A percentile compares a stretch with the other conserved stretches of the same genome.
These are phyloP conservation scores for Tetradesmus lagerheimii DNA, from an alignment of 139 green algal species.

Conservation along the genomic window DNA sequence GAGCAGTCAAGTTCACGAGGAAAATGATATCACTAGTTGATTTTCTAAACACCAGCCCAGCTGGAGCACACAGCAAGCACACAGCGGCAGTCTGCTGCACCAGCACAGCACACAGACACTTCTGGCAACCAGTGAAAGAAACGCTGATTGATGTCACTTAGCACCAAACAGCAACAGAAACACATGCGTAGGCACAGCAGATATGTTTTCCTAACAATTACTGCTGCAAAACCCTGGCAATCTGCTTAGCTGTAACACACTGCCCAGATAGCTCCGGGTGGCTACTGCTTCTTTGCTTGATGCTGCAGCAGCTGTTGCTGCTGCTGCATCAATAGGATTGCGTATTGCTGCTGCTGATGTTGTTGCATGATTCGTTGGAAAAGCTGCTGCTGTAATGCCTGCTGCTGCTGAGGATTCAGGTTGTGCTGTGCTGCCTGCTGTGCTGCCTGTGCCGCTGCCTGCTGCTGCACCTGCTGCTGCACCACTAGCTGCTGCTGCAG, in stretches of 20 bases:
- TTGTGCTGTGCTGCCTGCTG: not conserved
- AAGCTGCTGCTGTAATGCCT: slow-evolving; percentile 16
- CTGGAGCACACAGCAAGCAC: too few relatives aligned
- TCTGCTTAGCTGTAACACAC: not conserved
- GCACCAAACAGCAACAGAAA: too few relatives aligned
- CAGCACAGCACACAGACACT: not conserved
- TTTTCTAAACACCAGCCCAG: too few relatives aligned
- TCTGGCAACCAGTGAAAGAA: too few relatives aligned
- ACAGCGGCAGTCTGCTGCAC: not conserved
- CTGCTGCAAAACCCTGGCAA: not conserved
- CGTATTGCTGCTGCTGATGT: not conserved
- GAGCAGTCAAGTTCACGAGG: too few relatives aligned
- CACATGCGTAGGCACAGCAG: too few relatives aligned
- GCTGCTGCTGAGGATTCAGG: not conserved
- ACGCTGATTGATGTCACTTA: too few relatives aligned
- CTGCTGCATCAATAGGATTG: not conserved
- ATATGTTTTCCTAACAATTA: not conserved
- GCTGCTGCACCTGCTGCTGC: not conserved
- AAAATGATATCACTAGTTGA: too few relatives aligned
- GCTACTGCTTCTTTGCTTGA: slow-evolving; percentile 7
- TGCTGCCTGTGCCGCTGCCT: not conserved
- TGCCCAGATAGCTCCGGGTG: not conserved
- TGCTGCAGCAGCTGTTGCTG: not conserved
- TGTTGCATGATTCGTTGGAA: not conserved
- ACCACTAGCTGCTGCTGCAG: not conserved